Percentiles rank a stretch among this genome's conserved stretches.
Evolutionary conservation across 2,329 filamentous ascomycete genomes (phyloP).

Genomic region (Sclerotinia borealis): DNA sequence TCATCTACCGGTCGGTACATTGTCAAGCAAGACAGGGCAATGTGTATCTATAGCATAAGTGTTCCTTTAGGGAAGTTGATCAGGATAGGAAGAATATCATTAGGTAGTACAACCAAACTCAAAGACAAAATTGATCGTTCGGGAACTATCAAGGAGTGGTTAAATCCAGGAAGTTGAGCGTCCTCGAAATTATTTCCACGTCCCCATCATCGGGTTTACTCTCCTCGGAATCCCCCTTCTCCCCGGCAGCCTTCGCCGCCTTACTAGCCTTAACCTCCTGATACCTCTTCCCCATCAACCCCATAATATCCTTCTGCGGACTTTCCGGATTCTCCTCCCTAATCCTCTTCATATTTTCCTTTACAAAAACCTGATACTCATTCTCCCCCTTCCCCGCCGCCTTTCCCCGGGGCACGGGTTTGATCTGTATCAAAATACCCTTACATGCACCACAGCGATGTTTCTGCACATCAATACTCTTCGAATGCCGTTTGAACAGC

Average conservation of each 20-base stretch:
- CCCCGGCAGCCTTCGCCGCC: background rate
- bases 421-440: conserved; percentile 65
- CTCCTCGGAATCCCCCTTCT: conserved; percentile 11
- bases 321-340: conserved; percentile 47
- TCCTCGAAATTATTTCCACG: conserved; percentile 23
- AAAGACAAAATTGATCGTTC: background rate
- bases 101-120: background rate
- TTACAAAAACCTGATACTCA: conserved; percentile 56
- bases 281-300: conserved; percentile 58
- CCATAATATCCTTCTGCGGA: conserved; percentile 64
- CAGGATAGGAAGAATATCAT: background rate
- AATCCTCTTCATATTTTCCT: conserved; percentile 59
- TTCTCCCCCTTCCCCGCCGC: conserved; percentile 28
- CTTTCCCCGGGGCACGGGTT: conserved; percentile 60
- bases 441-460: conserved; percentile 77
- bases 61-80: background rate
- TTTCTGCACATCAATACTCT: conserved; percentile 67
- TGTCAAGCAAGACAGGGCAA: background rate
- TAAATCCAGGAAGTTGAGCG: conserved; percentile 32
- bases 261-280: conserved; percentile 41
- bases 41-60: background rate
- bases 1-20: too few species aligned
- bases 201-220: conserved; percentile 16
- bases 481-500: conserved; percentile 78
- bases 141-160: conserved; percentile 22